These are phyloP conservation scores for Colletotrichum spaethianum DNA, from an alignment of 2,329 filamentous ascomycete species.

Conservation along the genomic window DNA sequence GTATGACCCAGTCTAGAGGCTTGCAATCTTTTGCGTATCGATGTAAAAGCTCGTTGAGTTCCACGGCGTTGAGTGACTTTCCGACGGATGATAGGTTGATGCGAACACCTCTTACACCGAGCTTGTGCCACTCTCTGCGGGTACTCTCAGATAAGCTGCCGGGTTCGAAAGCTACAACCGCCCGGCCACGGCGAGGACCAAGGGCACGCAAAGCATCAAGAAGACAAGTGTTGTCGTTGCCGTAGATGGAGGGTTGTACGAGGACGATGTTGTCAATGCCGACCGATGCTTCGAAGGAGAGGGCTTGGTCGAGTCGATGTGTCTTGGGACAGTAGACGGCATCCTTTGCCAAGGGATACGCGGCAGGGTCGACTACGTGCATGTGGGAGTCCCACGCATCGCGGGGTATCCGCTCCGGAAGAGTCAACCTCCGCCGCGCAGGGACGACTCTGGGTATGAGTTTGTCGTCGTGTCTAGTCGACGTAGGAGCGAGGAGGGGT, in stretches of 20 bases:
- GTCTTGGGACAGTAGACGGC: slow-evolving; percentile 66
- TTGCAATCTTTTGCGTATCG: slow-evolving; percentile 65
- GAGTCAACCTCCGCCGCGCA: slow-evolving; percentile 30
- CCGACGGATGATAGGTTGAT: slow-evolving; percentile 71
- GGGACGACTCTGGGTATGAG: slow-evolving; percentile 12
- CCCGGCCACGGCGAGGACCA: slow-evolving; percentile 65
- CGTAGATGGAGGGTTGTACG: slow-evolving; percentile 75
- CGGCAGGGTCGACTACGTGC: slow-evolving; percentile 70
- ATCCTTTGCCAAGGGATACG: slow-evolving; percentile 62
- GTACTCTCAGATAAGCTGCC: slow-evolving; percentile 48
- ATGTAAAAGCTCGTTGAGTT: slow-evolving; percentile 59
- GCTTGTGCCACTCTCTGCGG: slow-evolving; percentile 66
- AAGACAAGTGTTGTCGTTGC: slow-evolving; percentile 71
- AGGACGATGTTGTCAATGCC: slow-evolving; percentile 70
- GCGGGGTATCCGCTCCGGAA: slow-evolving; percentile 51
- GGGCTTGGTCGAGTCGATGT: slow-evolving; percentile 65
- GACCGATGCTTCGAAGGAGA: slow-evolving; percentile 64
- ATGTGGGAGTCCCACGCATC: slow-evolving; percentile 74
- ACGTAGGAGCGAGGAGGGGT: slow-evolving; percentile 19
- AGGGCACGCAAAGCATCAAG: slow-evolving; percentile 66
- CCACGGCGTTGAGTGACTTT: slow-evolving; percentile 53
- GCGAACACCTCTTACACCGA: slow-evolving; percentile 72
- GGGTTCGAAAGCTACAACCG: slow-evolving; percentile 70
- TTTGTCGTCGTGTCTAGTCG: slow-evolving; percentile 16
- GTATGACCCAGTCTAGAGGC: slow-evolving; percentile 69